Percentiles rank a stretch among this genome's conserved stretches.
Evolutionary conservation across 768 basidiomycete genomes (phyloP).

Genomic region (Stropharia rugosoannulata): DNA sequence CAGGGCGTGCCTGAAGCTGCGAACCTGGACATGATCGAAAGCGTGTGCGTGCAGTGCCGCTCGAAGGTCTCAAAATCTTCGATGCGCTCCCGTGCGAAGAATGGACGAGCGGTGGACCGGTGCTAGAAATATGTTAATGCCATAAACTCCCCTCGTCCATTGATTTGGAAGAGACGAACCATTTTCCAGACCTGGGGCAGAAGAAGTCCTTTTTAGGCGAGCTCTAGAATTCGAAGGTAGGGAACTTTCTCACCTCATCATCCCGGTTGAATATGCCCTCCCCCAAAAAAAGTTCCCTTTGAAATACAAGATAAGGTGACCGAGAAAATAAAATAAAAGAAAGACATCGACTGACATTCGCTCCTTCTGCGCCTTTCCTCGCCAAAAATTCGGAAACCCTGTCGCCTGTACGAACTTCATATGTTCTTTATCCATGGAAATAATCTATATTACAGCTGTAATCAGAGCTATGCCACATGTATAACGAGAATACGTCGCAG

Average conservation of each 20-base stretch:
- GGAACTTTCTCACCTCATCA: slow-evolving; percentile 50
- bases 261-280: slow-evolving; percentile 78
- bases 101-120: slow-evolving; percentile 65
- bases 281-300: slow-evolving; percentile 63
- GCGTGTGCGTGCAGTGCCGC: slow-evolving; percentile 43
- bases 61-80: slow-evolving; percentile 72
- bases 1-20: slow-evolving; percentile 39
- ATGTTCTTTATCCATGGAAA: slow-evolving; percentile 74
- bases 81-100: slow-evolving; percentile 72
- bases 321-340: background rate
- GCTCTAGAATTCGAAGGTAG: background rate
- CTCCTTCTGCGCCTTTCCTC: slow-evolving; percentile 63
- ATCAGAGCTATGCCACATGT: slow-evolving; percentile 2
- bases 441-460: slow-evolving; percentile 44
- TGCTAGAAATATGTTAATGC: slow-evolving; percentile 41
- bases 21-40: slow-evolving; percentile 46
- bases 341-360: slow-evolving; percentile 46
- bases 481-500: too few relatives aligned
- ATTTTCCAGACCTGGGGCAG: slow-evolving; percentile 56
- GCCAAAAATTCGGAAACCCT: slow-evolving; percentile 67
- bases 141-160: too few relatives aligned
- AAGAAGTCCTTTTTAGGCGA: background rate
- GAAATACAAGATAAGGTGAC: slow-evolving; percentile 2
- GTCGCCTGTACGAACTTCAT: slow-evolving; percentile 63
- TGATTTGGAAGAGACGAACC: slow-evolving; percentile 31